Evolutionary conservation across 2,329 filamentous ascomycete species (phyloP).

Genomic region (Xylaria multiplex): DNA sequence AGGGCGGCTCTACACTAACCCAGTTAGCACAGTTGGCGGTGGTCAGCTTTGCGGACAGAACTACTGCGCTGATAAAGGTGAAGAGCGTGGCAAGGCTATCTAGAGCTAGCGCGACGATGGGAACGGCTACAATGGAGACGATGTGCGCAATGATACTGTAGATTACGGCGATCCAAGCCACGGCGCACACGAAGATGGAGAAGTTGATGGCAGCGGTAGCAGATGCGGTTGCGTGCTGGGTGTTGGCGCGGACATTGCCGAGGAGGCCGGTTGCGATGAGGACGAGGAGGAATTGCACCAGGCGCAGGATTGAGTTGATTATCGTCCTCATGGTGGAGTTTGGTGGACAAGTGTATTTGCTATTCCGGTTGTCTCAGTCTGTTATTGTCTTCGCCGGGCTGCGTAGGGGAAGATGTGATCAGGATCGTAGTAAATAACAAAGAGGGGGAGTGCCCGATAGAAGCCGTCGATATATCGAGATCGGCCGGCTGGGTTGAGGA

Average conservation of each 20-base stretch:
- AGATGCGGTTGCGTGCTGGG: conserved; percentile 55
- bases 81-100: conserved; percentile 67
- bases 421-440: conserved; percentile 13
- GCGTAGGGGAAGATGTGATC: neutral
- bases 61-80: conserved; percentile 75
- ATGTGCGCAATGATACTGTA: conserved; percentile 49
- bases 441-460: neutral
- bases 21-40: conserved; percentile 73
- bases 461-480: neutral
- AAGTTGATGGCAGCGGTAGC: conserved; percentile 66
- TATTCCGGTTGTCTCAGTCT: neutral
- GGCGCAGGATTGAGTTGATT: conserved; percentile 59
- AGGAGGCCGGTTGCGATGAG: conserved; percentile 65
- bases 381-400: neutral
- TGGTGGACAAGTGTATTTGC: neutral
- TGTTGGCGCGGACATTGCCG: conserved; percentile 66
- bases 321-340: conserved; percentile 45
- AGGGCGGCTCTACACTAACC: conserved; percentile 53
- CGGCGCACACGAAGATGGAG: conserved; percentile 74
- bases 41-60: conserved; percentile 74
- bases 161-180: conserved; percentile 72
- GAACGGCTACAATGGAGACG: conserved; percentile 41
- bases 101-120: conserved; percentile 42
- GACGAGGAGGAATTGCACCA: conserved; percentile 61
- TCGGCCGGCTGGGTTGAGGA: conserved; percentile 6